Evolutionary conservation across 768 basidiomycete genomes (phyloP).

Genomic region (Lactarius sp.): DNA sequence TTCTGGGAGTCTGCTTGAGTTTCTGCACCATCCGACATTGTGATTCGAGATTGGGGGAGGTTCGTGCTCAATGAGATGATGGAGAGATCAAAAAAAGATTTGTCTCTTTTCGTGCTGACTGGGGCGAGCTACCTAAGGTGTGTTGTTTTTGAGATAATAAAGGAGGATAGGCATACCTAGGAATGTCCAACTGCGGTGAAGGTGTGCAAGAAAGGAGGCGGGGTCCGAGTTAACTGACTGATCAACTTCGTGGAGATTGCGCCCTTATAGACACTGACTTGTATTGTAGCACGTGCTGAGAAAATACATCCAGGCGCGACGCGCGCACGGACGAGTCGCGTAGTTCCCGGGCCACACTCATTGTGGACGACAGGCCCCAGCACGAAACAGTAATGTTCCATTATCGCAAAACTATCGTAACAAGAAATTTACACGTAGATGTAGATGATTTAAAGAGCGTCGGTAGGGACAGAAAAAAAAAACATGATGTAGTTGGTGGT

Average conservation of each 20-base stretch:
- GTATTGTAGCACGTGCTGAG: conserved; percentile 17
- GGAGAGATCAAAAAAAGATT: neutral
- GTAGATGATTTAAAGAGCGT: neutral
- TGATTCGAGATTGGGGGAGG: neutral
- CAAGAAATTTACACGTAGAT: neutral
- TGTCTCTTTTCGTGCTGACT: neutral
- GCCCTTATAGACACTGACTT: neutral
- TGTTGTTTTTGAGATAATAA: neutral
- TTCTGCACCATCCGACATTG: conserved; percentile 9
- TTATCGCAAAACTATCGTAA: conserved; percentile 7
- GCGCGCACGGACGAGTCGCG: too few species aligned
- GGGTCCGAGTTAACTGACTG: conserved; percentile 4
- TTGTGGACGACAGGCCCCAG: too few species aligned
- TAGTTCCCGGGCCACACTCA: too few species aligned
- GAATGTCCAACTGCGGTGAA: neutral
- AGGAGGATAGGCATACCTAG: conserved; percentile 1
- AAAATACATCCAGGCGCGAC: neutral
- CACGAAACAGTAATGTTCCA: neutral
- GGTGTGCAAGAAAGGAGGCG: conserved; percentile 4
- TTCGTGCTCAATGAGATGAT: neutral
- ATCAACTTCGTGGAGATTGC: conserved; percentile 12
- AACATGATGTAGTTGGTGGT: neutral
- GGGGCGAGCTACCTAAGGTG: neutral
- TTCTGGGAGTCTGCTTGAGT: neutral
- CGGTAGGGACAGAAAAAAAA: neutral